Conservation (phyloP, 305 asterid genomes). For the Lippia alba region DNA sequence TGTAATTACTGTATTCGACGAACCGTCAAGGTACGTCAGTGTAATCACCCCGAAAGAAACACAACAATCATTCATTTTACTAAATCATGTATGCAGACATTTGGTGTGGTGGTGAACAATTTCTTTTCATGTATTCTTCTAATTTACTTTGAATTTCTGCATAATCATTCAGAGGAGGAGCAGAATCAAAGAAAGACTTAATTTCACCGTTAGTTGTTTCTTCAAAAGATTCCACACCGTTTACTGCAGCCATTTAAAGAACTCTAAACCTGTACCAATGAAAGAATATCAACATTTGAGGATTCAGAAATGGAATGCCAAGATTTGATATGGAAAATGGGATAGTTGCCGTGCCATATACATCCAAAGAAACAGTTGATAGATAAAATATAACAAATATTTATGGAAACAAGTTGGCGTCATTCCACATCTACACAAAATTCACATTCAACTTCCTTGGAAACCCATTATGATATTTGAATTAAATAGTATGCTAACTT, state of each 20-base stretch:
- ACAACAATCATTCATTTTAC: neutral
- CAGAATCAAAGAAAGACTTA: conserved; percentile 74
- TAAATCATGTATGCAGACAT: neutral
- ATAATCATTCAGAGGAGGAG: conserved; percentile 78
- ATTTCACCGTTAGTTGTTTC: conserved; percentile 54
- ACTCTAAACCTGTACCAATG: conserved; percentile 12
- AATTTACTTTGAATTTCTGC: conserved; percentile 56
- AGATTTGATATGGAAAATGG: neutral
- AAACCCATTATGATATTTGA: no score
- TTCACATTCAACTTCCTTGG: no score
- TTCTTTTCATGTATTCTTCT: conserved; percentile 52
- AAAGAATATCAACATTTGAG: conserved; percentile 21
- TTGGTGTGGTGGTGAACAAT: conserved; percentile 34
- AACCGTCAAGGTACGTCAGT: no score
- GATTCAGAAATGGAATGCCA: conserved; percentile 14
- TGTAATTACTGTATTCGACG: no score
- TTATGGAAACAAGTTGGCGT: no score
- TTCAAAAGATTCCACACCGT: conserved; percentile 38
- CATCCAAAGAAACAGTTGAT: conserved; percentile 13
- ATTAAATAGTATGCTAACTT: conserved; percentile 33
- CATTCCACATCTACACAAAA: no score
- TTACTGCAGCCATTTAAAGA: conserved; percentile 50
- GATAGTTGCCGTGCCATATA: neutral
- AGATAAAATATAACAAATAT: conserved; percentile 6
- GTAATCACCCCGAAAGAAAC: conserved; percentile 1